A percentile compares a stretch with the other conserved stretches of the same genome.
Conservation (phyloP, 2,329 filamentous ascomycete genomes). For the Fusarium dlaminii region DNA sequence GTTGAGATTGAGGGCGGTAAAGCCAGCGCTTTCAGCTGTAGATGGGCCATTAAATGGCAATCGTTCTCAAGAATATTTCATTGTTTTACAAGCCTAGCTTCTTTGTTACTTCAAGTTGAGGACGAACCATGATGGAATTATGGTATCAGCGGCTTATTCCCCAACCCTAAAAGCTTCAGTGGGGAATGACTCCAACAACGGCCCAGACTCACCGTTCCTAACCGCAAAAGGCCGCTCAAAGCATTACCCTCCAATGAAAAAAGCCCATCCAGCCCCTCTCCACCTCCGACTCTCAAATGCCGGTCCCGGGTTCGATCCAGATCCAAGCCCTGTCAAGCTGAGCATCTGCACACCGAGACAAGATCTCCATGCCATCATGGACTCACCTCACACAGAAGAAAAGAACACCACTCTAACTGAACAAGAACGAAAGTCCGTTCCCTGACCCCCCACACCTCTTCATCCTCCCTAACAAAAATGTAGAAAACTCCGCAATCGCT, state of each 20-base stretch:
- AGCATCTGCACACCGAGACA: neutral
- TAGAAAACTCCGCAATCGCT: slow-evolving; percentile 47
- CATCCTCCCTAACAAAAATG: neutral
- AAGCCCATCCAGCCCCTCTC: neutral
- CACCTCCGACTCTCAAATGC: neutral
- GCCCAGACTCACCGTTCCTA: neutral
- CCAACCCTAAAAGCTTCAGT: neutral
- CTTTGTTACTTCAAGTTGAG: neutral
- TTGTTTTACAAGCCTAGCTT: neutral
- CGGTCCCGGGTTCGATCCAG: neutral
- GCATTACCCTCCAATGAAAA: neutral
- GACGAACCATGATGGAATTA: neutral
- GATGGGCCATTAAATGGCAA: no score
- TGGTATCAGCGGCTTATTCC: neutral
- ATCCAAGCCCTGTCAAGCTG: neutral
- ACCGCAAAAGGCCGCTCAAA: neutral
- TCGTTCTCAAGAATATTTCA: neutral
- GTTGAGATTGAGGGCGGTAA: neutral
- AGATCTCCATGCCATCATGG: neutral
- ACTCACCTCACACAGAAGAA: neutral
- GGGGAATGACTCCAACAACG: neutral
- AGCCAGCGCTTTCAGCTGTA: neutral
- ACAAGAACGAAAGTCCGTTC: slow-evolving; percentile 18
- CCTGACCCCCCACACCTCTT: neutral
- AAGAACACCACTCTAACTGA: slow-evolving; percentile 1